These are phyloP conservation scores for Monilinia laxa DNA, from an alignment of 2,329 filamentous ascomycete species.

Conservation along the genomic window DNA sequence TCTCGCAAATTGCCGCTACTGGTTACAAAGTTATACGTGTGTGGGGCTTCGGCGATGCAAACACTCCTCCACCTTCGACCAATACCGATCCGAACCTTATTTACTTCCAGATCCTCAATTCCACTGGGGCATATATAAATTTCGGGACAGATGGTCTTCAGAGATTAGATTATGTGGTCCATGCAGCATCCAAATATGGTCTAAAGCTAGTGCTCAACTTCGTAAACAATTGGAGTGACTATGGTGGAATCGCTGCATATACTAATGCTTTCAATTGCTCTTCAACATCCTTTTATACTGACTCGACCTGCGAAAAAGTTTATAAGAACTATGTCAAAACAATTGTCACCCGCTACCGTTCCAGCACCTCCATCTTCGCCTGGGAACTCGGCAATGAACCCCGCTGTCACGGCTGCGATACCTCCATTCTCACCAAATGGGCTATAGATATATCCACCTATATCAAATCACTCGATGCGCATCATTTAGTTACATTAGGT, in stretches of 20 bases:
- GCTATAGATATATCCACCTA: slow-evolving; percentile 56
- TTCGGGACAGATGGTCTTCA: slow-evolving; percentile 60
- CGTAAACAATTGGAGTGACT: slow-evolving; percentile 69
- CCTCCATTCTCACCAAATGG: slow-evolving; percentile 60
- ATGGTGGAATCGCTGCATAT: slow-evolving; percentile 62
- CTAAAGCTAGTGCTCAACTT: slow-evolving; percentile 64
- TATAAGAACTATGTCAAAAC: slow-evolving; percentile 59
- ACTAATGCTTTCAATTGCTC: slow-evolving; percentile 53
- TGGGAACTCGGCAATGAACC: slow-evolving; percentile 71
- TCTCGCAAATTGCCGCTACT: slow-evolving; percentile 42
- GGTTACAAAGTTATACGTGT: slow-evolving; percentile 56
- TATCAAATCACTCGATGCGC: slow-evolving; percentile 60
- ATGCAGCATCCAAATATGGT: slow-evolving; percentile 55
- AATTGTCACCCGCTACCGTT: slow-evolving; percentile 59
- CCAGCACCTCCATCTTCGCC: slow-evolving; percentile 59
- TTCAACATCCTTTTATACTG: slow-evolving; percentile 57
- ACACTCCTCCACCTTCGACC: slow-evolving; percentile 23
- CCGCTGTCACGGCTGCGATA: slow-evolving; percentile 59
- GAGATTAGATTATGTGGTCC: slow-evolving; percentile 64
- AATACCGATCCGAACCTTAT: slow-evolving; percentile 44
- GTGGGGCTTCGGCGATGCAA: slow-evolving; percentile 47
- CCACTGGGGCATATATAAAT: slow-evolving; percentile 57
- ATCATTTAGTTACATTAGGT: slow-evolving; percentile 62
- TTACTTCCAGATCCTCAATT: slow-evolving; percentile 47
- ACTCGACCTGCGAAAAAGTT: slow-evolving; percentile 51